Conservation (phyloP, 73 alveolate species). For the Tetrahymena thermophila region DNA sequence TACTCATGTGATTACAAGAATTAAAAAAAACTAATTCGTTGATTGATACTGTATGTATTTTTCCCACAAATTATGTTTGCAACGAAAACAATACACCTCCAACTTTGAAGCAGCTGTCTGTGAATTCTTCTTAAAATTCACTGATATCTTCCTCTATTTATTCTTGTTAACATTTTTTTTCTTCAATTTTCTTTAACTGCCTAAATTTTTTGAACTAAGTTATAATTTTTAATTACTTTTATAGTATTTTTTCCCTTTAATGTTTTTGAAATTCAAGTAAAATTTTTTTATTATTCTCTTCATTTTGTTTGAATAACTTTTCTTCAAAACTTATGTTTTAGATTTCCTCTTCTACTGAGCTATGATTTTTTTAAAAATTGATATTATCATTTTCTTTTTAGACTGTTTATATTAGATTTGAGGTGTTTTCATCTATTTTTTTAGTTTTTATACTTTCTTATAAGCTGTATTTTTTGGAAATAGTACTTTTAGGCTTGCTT, state of each 20-base stretch:
- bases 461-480: neutral
- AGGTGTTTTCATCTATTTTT: neutral
- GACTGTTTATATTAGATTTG: neutral
- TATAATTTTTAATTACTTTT: neutral
- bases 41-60: neutral
- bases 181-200: neutral
- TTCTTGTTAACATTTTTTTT: neutral
- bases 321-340: neutral
- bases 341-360: neutral
- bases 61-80: neutral
- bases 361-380: neutral
- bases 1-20: neutral
- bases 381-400: too few relatives aligned
- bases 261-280: neutral
- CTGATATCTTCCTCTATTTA: neutral
- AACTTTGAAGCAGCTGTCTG: neutral
- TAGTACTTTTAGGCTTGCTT: neutral
- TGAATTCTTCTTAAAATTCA: neutral
- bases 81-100: neutral
- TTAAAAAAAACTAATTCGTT: neutral
- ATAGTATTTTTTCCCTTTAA: neutral
- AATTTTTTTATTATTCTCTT: neutral
- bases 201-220: neutral
- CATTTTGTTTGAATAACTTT: neutral
- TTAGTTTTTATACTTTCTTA: too few relatives aligned